These are phyloP conservation scores for Mucor racemosus DNA, from an alignment of 371 early-diverging fungal species.

Conservation along the genomic window DNA sequence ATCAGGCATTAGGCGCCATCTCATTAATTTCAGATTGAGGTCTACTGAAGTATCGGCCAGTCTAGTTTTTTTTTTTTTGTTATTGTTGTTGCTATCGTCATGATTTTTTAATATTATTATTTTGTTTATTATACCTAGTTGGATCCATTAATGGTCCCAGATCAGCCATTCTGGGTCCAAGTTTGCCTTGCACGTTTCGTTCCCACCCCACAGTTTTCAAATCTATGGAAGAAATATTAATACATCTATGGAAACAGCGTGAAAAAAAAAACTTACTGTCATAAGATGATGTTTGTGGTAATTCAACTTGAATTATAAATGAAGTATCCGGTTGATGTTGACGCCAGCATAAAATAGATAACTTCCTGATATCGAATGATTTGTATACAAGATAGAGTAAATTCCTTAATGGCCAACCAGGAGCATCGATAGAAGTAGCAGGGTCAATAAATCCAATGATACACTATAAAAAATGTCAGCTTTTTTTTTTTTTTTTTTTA, in stretches of 20 bases:
- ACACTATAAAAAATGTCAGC: background rate
- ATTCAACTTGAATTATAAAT: conserved; percentile 23
- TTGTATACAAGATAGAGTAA: conserved; percentile 69
- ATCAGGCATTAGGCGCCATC: conserved; percentile 90
- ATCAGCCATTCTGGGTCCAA: conserved; percentile 84
- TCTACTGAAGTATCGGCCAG: conserved; percentile 90
- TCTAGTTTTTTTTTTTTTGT: conserved; percentile 30
- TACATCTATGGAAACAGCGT: background rate
- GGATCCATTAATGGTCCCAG: conserved; percentile 84
- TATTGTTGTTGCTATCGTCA: background rate
- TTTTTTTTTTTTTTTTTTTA: background rate
- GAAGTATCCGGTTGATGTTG: conserved; percentile 43
- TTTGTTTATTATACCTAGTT: conserved; percentile 36
- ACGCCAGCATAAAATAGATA: conserved; percentile 79
- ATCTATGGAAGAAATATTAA: conserved; percentile 13
- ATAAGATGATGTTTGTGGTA: conserved; percentile 25
- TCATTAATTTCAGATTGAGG: conserved; percentile 94
- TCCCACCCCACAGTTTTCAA: conserved; percentile 92
- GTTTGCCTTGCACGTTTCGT: conserved; percentile 78
- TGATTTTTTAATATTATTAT: too few relatives aligned
- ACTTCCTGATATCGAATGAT: conserved; percentile 43
- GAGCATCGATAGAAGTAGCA: conserved; percentile 62
- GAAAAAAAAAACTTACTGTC: background rate
- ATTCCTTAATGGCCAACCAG: conserved; percentile 94
- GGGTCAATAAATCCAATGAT: conserved; percentile 87